Evolutionary conservation across 352 stramenopile genomes (phyloP), one percentile per base, ranked within the genome.

Genomic region (Phytophthora syringae): DNA sequence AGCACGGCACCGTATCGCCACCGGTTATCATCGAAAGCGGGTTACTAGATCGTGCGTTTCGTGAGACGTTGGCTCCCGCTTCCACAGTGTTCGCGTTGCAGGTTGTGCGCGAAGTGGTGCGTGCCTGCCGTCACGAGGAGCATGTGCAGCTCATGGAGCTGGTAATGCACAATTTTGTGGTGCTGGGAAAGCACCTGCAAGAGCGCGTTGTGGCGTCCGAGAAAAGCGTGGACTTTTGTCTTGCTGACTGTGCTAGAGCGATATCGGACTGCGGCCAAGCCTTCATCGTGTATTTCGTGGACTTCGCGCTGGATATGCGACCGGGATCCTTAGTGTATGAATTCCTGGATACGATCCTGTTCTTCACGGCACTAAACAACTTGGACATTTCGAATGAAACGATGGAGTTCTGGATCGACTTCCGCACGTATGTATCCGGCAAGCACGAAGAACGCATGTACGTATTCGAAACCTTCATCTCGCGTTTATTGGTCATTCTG

Each of bases 391-490:
- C 86, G 6, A 92, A 92, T 45, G 82, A 87, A 58, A 94, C 82
- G 18, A 94, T 92, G 82, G 77, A 86, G 10, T 94, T 94, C 27
- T 94, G 86, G 86, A 89, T 94, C 62, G 77, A 89, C 34, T 93
- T 94, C 32, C 77, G 84, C 24, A 47, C 63, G 9, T 94, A 94
- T 53, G 67, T 94, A 28, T 91, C 80, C 9, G 86, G 86, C 36
- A 94, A 94, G 57, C 67, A 94, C 54, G 84, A 94, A 36, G 44
- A 77, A n/a, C 81, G 81, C 21, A 90, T 91, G 67, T 52, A 65
- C 32, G 77, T 79, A 11, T 93, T 92, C 54, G 83, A 92, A 50
- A 64, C 75, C 3, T 94, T 94, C 54, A 82, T 93, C 36, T 88
- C 79, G 10, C 82, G 84, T 7, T 60, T 94, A 44, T 54, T 92